phyloP scores from a whole-genome alignment of 768 basidiomycete species.

The Ramaria sp. region DNA sequence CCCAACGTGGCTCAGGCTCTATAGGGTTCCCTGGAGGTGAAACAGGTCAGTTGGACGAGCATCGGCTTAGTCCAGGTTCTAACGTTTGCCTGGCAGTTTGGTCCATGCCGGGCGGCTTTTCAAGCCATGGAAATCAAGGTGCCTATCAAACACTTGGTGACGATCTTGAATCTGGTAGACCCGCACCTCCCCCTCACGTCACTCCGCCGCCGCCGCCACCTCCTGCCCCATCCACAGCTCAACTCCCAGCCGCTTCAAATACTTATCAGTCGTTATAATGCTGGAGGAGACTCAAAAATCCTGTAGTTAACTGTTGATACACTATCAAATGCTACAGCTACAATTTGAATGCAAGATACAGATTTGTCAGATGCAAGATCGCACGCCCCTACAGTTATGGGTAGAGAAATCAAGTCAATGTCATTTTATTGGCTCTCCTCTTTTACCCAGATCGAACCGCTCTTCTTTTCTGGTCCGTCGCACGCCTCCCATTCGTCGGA shows the following conservation, averaged over 20 bases:
- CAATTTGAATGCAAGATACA: not conserved
- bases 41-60: slow-evolving; percentile 33
- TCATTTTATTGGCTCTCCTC: slow-evolving; percentile 9
- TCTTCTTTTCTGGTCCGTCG: slow-evolving; percentile 19
- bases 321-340: not conserved
- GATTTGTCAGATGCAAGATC: not conserved
- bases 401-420: not conserved
- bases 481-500: slow-evolving; percentile 28
- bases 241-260: slow-evolving; percentile 10
- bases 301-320: not conserved
- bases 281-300: not conserved
- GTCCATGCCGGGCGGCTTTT: slow-evolving; percentile 71
- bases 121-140: slow-evolving; percentile 14
- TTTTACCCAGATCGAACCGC: slow-evolving; percentile 20
- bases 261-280: slow-evolving; percentile 23
- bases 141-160: slow-evolving; percentile 27
- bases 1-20: slow-evolving; percentile 24
- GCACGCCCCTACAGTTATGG: not conserved
- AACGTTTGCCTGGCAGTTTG: slow-evolving; percentile 38
- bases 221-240: slow-evolving; percentile 12
- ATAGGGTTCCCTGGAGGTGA: slow-evolving; percentile 35
- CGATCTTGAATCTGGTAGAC: slow-evolving; percentile 23
- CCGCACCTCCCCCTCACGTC: slow-evolving; percentile 15
- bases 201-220: slow-evolving; percentile 9
- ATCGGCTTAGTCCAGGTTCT: not conserved